A percentile compares a stretch with the other conserved stretches of the same genome.
Conservation (phyloP, 176 grass and related monocot species). For the Avena eriantha region DNA sequence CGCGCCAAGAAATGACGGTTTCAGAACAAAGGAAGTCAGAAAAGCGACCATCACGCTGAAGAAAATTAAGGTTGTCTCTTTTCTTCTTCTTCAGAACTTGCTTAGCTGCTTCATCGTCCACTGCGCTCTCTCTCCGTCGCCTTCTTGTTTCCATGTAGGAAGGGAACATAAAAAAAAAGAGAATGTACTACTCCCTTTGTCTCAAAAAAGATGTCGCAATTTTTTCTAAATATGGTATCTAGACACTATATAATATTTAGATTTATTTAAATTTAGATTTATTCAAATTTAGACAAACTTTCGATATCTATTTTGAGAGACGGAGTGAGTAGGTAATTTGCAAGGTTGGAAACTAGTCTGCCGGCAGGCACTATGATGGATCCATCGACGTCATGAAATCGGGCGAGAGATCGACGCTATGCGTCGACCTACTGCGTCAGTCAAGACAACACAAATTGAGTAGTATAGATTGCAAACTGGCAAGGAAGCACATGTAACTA, state of each 20-base stretch:
- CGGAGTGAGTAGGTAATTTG: background rate
- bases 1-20: background rate
- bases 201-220: too few species aligned
- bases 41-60: background rate
- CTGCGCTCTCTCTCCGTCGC: too few species aligned
- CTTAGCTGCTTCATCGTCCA: background rate
- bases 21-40: background rate
- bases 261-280: too few species aligned
- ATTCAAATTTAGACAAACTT: too few species aligned
- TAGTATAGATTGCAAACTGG: background rate
- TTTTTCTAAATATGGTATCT: too few species aligned
- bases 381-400: background rate
- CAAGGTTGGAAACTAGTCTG: background rate
- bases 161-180: background rate
- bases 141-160: background rate
- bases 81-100: background rate
- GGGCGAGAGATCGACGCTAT: background rate
- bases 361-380: background rate
- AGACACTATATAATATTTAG: too few species aligned
- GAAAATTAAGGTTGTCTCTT: background rate
- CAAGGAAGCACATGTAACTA: background rate
- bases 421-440: background rate
- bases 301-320: too few species aligned
- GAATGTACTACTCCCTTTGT: too few species aligned
- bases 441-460: background rate